Percentiles rank a stretch among this genome's conserved stretches.
Conservation (phyloP, 192 early-diverging fungal species). For the Coemansia sp. region DNA sequence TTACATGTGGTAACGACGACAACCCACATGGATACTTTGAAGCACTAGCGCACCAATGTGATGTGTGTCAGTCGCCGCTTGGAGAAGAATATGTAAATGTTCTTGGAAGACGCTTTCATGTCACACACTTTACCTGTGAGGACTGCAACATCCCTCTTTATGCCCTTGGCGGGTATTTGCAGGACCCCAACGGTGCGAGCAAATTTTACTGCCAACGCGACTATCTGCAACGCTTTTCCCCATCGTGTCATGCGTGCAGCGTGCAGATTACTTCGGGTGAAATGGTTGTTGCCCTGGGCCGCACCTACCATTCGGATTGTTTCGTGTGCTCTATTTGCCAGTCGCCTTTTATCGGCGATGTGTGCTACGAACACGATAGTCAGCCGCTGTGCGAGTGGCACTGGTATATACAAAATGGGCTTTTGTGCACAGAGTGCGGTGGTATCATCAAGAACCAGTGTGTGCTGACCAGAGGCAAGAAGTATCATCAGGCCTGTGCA, state of each 20-base stretch:
- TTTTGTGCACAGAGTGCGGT: conserved; percentile 54
- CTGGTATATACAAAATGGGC: conserved; percentile 56
- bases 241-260: conserved; percentile 51
- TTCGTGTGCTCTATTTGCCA: conserved; percentile 58
- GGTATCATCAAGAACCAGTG: conserved; percentile 55
- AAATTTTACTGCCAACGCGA: conserved; percentile 58
- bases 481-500: conserved; percentile 53
- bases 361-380: conserved; percentile 56
- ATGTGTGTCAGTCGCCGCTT: conserved; percentile 30
- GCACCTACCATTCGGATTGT: conserved; percentile 55
- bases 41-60: conserved; percentile 14
- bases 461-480: conserved; percentile 54
- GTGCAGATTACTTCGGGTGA: conserved; percentile 56
- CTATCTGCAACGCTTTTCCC: conserved; percentile 55
- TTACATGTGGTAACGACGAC: neutral
- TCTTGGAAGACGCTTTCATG: conserved; percentile 49
- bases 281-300: conserved; percentile 54
- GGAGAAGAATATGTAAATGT: conserved; percentile 56
- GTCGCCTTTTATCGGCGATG: conserved; percentile 56
- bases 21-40: conserved; percentile 7
- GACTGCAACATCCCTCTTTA: conserved; percentile 57
- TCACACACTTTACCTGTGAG: conserved; percentile 52
- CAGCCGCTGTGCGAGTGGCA: conserved; percentile 58
- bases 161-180: conserved; percentile 54
- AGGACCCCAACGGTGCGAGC: conserved; percentile 32